Base-by-base conservation (phyloP, 2,329 filamentous ascomycete species). In the Curvularia lunata region DNA sequence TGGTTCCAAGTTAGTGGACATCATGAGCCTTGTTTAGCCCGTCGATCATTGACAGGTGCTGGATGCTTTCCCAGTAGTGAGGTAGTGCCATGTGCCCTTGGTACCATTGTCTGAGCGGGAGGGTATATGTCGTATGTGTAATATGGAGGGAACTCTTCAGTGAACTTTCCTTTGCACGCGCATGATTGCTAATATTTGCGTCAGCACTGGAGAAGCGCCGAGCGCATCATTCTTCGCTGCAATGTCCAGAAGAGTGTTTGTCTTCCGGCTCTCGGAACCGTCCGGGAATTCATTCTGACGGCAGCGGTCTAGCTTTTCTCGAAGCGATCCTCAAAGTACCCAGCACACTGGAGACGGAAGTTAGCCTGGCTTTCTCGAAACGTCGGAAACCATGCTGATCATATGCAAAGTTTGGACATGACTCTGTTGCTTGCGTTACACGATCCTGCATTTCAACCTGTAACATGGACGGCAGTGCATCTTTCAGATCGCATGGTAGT, bases 231-330 rank as follows among this genome's bases (percentile, higher is more conserved):
- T 37, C 34, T 18, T 40, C 45, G 23, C 23, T 25, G 13, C 16
- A n/a, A 19, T n/a, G 28, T 41, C 65, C 65, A 47, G 42, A 23
- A 61, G n/a, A 55, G 60, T 55, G 61, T 58, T 54, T 41, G 40
- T 54, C 60, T 48, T 52, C 25, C 67, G 61, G 64, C 49, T 25
- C 34, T 52, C 50, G 55, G 49, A 52, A 61, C 53, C 32, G 58
- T 52, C 54, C 61, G 63, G 59, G 46, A 46, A 52, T 55, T 37
- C 32, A 42, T 54, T 45, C 50, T 37, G 57, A 56, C 58, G 52
- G 52, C 48, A 59, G 30, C 30, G 48, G 34, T 41, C 52, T 34
- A 23, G 25, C 25, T 52, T 48, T 25, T 48, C 30, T 47, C 50
- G 28, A 32, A 48, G 16, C 21, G 42, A 50, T 40, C 56, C 54